Base-by-base conservation (phyloP, 2,329 filamentous ascomycete genomes). In the Onygenales sp. region DNA sequence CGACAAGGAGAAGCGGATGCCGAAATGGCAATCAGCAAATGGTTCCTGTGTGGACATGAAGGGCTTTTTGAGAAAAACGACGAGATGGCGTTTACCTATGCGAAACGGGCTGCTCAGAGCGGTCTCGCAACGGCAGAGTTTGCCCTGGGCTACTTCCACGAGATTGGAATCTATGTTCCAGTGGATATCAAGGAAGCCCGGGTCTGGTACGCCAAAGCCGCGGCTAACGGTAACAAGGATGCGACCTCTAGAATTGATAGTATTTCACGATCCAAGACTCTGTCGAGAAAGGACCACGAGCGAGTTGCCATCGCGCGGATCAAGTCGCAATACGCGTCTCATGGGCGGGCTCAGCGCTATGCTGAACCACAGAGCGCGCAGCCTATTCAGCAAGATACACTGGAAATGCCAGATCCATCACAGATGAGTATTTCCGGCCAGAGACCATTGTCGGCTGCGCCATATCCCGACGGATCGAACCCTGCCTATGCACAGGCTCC, bases 41-140 rank as follows among this genome's bases (percentile, higher is more conserved):
- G 93, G 93, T 98, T 97, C 66, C 78, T 98, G 32, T 97, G 95
- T 64, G 93, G 93, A 2, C 91, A 93, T 59, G 92, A 97, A 60
- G 86, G 86, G 21, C 79, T 94, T 6, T 96, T 98, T 65, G 82
- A 88, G 56, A 97, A 97, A 77, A 97, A 96, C 63, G 93, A 98
- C 70, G 87, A 92, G 66, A 74, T 97, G 48, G 92, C 93, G 6
- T 98, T 88, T 70, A 86, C 83, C 50, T 97, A 95, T 65, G 93
- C 93, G 1, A 83, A 92, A 62, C 82, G 92, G 59, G 93, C 93
- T 9, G 92, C 93, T 7, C 77, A 82, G 49, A 81, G 84, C 40
- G 90, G 90, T 52, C 78, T 97, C 48, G 79, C 89, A 0, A 97
- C 91, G 0, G 93, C 91, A 48, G 90, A 97, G 68, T 98, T 98